Evolutionary conservation across 331 rosid genomes (phyloP).

Genomic region (Arachis monticola): DNA sequence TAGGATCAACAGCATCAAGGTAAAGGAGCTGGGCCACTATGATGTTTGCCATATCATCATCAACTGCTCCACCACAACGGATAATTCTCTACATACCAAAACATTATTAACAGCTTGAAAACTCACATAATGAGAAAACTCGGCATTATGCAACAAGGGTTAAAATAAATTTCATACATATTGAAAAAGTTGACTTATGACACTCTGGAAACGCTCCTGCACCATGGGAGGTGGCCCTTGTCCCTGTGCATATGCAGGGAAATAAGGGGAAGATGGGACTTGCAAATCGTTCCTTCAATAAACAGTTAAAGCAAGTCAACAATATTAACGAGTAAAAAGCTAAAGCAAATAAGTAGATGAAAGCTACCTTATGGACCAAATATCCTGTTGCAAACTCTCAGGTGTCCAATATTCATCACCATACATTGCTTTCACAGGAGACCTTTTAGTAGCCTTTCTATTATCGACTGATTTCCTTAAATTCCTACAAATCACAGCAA

Average conservation of each 20-base stretch:
- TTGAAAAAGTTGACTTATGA: slow-evolving; percentile 97
- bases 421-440: slow-evolving; percentile 64
- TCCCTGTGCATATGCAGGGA: slow-evolving; percentile 81
- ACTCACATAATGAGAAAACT: slow-evolving; percentile 29
- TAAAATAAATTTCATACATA: slow-evolving; percentile 57
- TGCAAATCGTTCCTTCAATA: slow-evolving; percentile 77
- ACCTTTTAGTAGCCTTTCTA: slow-evolving; percentile 44
- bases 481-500: slow-evolving; percentile 61
- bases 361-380: slow-evolving; percentile 90
- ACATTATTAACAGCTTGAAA: slow-evolving; percentile 34
- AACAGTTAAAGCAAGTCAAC: slow-evolving; percentile 40
- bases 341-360: not conserved
- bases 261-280: slow-evolving; percentile 77
- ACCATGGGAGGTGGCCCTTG: slow-evolving; percentile 99
- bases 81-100: slow-evolving; percentile 75
- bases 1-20: slow-evolving; percentile 97
- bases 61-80: slow-evolving; percentile 99
- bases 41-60: slow-evolving; percentile 98
- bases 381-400: slow-evolving; percentile 54
- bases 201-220: slow-evolving; percentile 93
- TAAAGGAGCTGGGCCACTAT: slow-evolving; percentile 97
- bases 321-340: slow-evolving; percentile 5
- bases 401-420: slow-evolving; percentile 65
- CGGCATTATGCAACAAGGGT: slow-evolving; percentile 31
- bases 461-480: slow-evolving; percentile 53